phyloP scores from a whole-genome alignment of 164 flowering plant genomes.

The Santalum album region DNA sequence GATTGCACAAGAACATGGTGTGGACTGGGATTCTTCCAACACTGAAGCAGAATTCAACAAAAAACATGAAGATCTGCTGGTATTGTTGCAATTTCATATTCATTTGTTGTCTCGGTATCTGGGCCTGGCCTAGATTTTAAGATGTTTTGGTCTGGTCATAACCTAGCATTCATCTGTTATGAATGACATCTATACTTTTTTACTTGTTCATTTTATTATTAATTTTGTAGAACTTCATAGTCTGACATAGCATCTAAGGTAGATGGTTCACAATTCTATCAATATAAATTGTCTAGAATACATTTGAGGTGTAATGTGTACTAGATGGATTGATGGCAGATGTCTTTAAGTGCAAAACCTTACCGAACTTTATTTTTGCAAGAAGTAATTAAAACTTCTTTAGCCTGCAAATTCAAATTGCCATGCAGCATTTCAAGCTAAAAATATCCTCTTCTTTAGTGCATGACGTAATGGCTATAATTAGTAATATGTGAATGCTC shows the following conservation, averaged over 20 bases:
- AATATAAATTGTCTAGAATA: no score
- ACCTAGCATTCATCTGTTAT: not conserved
- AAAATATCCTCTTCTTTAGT: no score
- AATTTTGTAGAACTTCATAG: no score
- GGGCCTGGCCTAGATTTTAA: not conserved
- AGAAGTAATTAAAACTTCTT: not conserved
- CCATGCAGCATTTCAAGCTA: no score
- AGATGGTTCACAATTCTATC: no score
- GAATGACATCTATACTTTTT: no score
- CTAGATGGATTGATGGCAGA: no score
- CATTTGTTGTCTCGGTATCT: not conserved
- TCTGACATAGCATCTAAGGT: no score
- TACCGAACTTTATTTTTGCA: not conserved
- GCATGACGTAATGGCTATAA: no score
- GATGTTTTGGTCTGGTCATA: not conserved
- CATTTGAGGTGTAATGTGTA: no score
- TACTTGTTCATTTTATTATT: no score
- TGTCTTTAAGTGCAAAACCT: not conserved
- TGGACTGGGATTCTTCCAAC: conserved; percentile 79
- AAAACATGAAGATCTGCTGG: conserved; percentile 89
- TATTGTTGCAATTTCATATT: conserved; percentile 12
- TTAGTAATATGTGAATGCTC: not conserved
- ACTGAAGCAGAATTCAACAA: conserved; percentile 70
- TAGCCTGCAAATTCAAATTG: not conserved
- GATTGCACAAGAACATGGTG: conserved; percentile 57